These are phyloP conservation scores for Royoungia palumana DNA, from an alignment of 768 basidiomycete species.

Conservation along the genomic window DNA sequence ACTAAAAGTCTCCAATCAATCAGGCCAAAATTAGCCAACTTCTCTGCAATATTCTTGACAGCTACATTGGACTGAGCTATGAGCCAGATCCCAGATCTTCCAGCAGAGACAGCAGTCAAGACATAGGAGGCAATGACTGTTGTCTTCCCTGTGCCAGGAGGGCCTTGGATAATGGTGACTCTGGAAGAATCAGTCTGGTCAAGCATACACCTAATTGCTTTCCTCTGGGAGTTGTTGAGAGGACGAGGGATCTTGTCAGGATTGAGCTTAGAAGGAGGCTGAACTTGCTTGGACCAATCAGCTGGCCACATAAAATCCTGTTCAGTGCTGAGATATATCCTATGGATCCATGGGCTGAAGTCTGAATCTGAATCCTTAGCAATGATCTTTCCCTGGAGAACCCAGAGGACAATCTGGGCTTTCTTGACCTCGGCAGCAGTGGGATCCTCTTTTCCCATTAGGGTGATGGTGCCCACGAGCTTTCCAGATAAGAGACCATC, in stretches of 20 bases:
- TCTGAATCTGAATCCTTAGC: constrained; percentile 23
- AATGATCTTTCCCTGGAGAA: constrained; percentile 34
- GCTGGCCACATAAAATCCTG: constrained; percentile 38
- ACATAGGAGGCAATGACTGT: constrained; percentile 69
- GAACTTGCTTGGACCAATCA: constrained; percentile 23
- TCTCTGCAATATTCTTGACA: constrained; percentile 87
- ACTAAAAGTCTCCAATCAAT: constrained; percentile 63
- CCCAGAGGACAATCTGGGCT: constrained; percentile 26
- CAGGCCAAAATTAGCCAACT: constrained; percentile 56
- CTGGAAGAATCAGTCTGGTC: constrained; percentile 31
- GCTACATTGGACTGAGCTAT: constrained; percentile 85
- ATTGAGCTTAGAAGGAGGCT: constrained; percentile 17
- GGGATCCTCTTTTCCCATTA: constrained; percentile 52
- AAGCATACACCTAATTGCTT: constrained; percentile 39
- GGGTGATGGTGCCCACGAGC: constrained; percentile 36
- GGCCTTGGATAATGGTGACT: constrained; percentile 43
- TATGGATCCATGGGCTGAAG: constrained; percentile 37
- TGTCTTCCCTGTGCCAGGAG: constrained; percentile 72
- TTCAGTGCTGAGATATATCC: constrained; percentile 31
- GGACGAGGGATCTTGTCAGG: constrained; percentile 20
- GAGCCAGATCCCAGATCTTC: constrained; percentile 63
- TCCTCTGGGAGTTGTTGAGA: constrained; percentile 39
- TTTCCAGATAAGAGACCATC: constrained; percentile 30
- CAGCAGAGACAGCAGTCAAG: constrained; percentile 39
- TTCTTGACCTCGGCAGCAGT: constrained; percentile 56